Evolutionary conservation across 2,329 filamentous ascomycete species (phyloP), one percentile per base, ranked within the genome.

Genomic region (Trichoderma semiorbis): DNA sequence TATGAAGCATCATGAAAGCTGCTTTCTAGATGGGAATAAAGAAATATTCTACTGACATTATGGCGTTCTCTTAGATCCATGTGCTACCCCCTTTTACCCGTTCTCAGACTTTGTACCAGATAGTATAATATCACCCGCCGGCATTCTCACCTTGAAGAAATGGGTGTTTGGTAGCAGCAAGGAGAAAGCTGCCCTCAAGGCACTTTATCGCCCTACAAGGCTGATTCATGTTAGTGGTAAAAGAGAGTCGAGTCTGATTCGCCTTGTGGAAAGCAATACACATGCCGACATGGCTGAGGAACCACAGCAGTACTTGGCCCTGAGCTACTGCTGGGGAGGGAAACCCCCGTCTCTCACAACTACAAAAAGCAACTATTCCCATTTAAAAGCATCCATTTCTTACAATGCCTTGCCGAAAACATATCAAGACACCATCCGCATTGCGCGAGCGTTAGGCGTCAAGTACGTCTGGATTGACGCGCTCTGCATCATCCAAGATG

Each of bases 381-480:
- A 58, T 24, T 30, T 67, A 7, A 39, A 67, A 30, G 30, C 18
- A 12, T 67, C 34, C 11, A 67, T 67, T 2, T 43, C 64, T 11
- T 39, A 58, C 18, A 14, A 21, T 6, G 24, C 64, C 24, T 7
- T 67, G 34, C 53, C 64, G 6, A 67, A 43, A n/a, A 21, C 47
- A 0, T 67, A 58, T 24, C 64, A 39, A 21, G 67, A 69, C 50
- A 47, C 36, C 0, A 26, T 69, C 10, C 43, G 57, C n/a, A 14
- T 50, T 34, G 67, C 67, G 16, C 57, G 39, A 47, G 36, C 21
- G 18, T n/a, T 69, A 14, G 67, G 57, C n/a, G 24, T 69, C 14
- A 69, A 62, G 36, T 69, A 69, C 21, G 26, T 69, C 24, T 69
- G 67, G 67, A 69, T 69, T 8, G 67, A 69, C 34, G 57, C 67